Evolutionary conservation across 371 early-diverging fungal species (phyloP), one percentile per base, ranked within the genome.

Genomic region (Cokeromyces recurvatus): DNA sequence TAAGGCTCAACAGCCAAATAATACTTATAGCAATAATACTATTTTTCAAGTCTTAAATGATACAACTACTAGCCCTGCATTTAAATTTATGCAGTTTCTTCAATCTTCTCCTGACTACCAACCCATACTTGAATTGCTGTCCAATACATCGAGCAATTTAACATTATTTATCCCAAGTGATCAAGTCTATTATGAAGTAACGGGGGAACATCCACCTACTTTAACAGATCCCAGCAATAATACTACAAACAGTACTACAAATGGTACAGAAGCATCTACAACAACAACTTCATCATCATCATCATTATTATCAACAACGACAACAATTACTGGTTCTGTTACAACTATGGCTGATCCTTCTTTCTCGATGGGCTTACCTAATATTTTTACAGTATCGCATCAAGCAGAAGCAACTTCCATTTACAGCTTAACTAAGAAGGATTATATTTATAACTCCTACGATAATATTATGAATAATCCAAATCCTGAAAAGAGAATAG

Each of bases 101-200:
- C 44, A 47, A n/a, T 62, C 62, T 0, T 60, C 60, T 22, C 46
- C 50, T 9, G 64, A 64, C 21, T 61, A 52, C 35, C 42, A 43
- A 7, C 53, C 64, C 1, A 46, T 68, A 3, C 10, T 68, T 34
- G 45, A 62, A n/a, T 17, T 68, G 2, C 32, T 68, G 9, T 43
- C 48, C 14, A 47, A 60, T 23, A 43, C 69, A 10, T 21, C 15
- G 1, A 59, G 54, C 12, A 63, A 64, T 42, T 25, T 55, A 1
- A 68, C 69, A 2, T 9, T 68, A 0, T 68, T 68, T 48, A 57
- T 59, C 2, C 69, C 69, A 1, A 62, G 62, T 3, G 64, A 68
- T 42, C 34, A 51, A 32, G 45, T 48, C 1, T 44, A 38, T 15
- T 49, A 42, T n/a, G n/a, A 42, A 25, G 39, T 34, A 16, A 45